Base-by-base conservation (phyloP, 2,329 filamentous ascomycete species). In the Epichloe amarillans region DNA sequence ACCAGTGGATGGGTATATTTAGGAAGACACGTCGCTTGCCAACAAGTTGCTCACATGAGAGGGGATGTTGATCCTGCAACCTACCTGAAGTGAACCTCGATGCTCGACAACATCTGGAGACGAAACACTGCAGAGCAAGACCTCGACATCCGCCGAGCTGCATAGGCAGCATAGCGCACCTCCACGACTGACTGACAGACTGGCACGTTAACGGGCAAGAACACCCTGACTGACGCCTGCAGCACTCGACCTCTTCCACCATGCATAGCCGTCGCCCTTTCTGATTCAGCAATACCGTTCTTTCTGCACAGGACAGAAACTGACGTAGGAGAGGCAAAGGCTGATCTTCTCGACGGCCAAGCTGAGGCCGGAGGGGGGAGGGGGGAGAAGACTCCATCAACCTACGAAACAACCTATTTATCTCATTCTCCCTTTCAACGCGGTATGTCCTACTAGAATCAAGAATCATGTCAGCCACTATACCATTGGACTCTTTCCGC, bases 231-330 rank as follows among this genome's bases (percentile, higher is more conserved):
- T 21, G 14, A 7, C 21, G 7, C 26, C 21, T 26, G 5, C 37
- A 5, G 17, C 46, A 44, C 43, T 48, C 46, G 47, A 42, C 33
- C 42, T 46, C 56, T 50, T 38, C 36, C n/a, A 46, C 4, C n/a
- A 46, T 39, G 43, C 17, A 21, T 30, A 30, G 17, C 10, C 36
- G 57, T 59, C 51, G 49, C 51, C 15, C 54, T 53, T 23, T 47
- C 49, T 42, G 53, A 47, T n/a, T 47, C 52, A 26, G 35, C 35
- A 40, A 7, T 17, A 39, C 26, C 17, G 41, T 26, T 43, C 41
- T 43, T 43, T 15, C 41, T 30, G 41, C 36, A 11, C 14, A 19
- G 10, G 26, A 21, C 40, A 45, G 37, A n/a, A 43, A 10, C 30
- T 8, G 10, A 30, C 30, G 30, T 30, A 7, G 38, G 11, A 40